These are phyloP conservation scores for Setomelanomma holmii DNA, from an alignment of 2,329 filamentous ascomycete genomes.

Conservation along the genomic window DNA sequence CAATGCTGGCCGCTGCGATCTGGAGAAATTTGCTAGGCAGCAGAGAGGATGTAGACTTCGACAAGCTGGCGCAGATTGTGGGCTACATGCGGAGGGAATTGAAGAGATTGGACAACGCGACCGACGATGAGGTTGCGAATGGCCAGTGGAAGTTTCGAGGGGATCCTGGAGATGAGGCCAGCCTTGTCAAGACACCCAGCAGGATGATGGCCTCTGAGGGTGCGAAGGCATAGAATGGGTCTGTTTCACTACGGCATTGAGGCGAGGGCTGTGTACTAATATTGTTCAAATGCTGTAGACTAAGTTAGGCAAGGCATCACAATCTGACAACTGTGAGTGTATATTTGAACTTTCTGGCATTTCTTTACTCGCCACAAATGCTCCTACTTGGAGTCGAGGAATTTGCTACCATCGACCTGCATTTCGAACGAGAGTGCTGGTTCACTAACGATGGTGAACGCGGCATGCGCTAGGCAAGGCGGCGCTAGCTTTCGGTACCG, in stretches of 20 bases:
- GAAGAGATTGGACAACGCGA: slow-evolving; percentile 59
- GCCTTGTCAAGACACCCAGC: slow-evolving; percentile 32
- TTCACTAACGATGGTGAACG: too few relatives aligned
- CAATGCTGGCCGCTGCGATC: slow-evolving; percentile 78
- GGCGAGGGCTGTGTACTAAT: neutral
- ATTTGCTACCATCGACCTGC: too few relatives aligned
- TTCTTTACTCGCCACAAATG: too few relatives aligned
- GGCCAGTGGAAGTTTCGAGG: slow-evolving; percentile 59
- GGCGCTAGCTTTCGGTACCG: too few relatives aligned
- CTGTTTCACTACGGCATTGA: neutral
- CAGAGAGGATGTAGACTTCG: slow-evolving; percentile 66
- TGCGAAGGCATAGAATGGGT: slow-evolving; percentile 3
- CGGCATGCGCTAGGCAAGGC: too few relatives aligned
- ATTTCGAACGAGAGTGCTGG: too few relatives aligned
- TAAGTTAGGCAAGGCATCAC: too few relatives aligned
- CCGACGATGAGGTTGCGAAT: slow-evolving; percentile 59
- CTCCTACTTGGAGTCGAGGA: too few relatives aligned
- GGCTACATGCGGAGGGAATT: slow-evolving; percentile 68
- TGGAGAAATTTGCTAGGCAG: slow-evolving; percentile 95
- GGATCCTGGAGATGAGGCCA: slow-evolving; percentile 50
- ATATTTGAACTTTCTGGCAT: too few relatives aligned
- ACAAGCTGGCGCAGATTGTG: slow-evolving; percentile 67
- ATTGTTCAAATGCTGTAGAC: too few relatives aligned
- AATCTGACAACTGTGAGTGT: too few relatives aligned
- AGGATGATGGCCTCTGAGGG: slow-evolving; percentile 28